Evolutionary conservation across 1,284 basidiomycete genomes (phyloP), one percentile per base, ranked within the genome.

Genomic region (Pseudozyma sp.): DNA sequence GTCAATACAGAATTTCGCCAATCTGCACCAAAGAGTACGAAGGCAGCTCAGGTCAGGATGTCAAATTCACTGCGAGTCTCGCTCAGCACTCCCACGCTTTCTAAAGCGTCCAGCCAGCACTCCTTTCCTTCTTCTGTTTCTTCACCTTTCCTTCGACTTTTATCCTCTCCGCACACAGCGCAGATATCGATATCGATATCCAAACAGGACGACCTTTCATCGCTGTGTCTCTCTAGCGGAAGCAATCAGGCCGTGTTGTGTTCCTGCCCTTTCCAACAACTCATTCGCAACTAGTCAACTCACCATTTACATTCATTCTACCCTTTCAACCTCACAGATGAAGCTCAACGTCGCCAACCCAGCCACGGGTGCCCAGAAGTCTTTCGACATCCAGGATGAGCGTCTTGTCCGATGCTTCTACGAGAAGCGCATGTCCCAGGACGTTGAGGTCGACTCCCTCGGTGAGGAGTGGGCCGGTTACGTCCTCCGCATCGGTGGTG

Each of bases 401-500:
- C 92, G 90, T 86, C 90, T 91, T 88, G 92, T 88, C 88, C 93
- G 94, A 86, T 86, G 93, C 89, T 96, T 97, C 89, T 94, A 92
- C 88, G 94, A 97, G 87, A 95, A 95, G 91, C 93, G 92, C 87
- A 95, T 98, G 89, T 86, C 93, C 47, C 94, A 97, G 86, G 96
- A 98, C 88, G 93, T 98, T 84, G 90, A 93, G 67, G 93, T 90
- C 78, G 95, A 97, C 89, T 87, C 91, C 59, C 88, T 98, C 83
- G 95, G 95, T 83, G 93, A 97, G 86, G 96, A 98, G 88, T 98
- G 91, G 90, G 94, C 94, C 87, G 96, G 96, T 71, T 98, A 98
- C 89, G 88, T 97, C 87, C 91, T 97, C 90, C 92, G 95, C 85
- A 93, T 99, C 88, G 95, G 94, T 52, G 95, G 96, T 85, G 94